Conservation (phyloP, 1,284 basidiomycete genomes). For the Puccinia horiana region DNA sequence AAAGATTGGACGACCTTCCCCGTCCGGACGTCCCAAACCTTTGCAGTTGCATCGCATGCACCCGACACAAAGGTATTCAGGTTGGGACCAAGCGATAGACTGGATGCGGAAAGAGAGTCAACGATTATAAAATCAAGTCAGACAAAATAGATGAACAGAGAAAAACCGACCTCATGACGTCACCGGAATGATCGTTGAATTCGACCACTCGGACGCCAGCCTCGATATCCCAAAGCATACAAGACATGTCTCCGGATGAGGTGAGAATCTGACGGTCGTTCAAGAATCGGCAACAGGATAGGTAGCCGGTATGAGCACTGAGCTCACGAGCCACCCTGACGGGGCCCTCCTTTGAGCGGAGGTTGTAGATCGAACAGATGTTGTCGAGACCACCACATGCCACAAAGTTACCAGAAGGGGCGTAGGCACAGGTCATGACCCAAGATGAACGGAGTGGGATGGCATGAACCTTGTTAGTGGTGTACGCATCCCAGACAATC, state of each 20-base stretch:
- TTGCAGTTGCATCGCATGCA: conserved; percentile 95
- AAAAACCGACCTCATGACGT: conserved; percentile 86
- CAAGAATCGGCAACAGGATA: conserved; percentile 96
- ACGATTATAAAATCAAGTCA: not conserved
- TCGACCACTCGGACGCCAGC: conserved; percentile 91
- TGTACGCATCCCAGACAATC: conserved; percentile 99
- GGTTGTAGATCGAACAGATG: conserved; percentile 95
- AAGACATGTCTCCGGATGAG: conserved; percentile 97
- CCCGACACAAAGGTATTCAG: conserved; percentile 97
- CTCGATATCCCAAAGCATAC: conserved; percentile 99
- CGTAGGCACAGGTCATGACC: conserved; percentile 99
- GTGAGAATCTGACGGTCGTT: conserved; percentile 98
- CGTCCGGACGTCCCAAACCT: conserved; percentile 96
- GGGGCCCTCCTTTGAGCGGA: conserved; percentile 70
- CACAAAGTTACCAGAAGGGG: conserved; percentile 92
- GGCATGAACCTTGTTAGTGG: conserved; percentile 98
- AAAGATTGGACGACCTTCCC: conserved; percentile 98
- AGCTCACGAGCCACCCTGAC: conserved; percentile 73
- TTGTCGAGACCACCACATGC: conserved; percentile 99
- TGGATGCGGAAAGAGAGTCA: conserved; percentile 57
- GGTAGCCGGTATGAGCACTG: conserved; percentile 93
- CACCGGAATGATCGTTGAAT: conserved; percentile 98
- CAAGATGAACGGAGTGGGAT: conserved; percentile 95
- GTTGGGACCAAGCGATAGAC: conserved; percentile 88
- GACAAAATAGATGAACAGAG: not conserved